Conservation (phyloP, 139 green algal species). For the Trebouxia sp. region DNA sequence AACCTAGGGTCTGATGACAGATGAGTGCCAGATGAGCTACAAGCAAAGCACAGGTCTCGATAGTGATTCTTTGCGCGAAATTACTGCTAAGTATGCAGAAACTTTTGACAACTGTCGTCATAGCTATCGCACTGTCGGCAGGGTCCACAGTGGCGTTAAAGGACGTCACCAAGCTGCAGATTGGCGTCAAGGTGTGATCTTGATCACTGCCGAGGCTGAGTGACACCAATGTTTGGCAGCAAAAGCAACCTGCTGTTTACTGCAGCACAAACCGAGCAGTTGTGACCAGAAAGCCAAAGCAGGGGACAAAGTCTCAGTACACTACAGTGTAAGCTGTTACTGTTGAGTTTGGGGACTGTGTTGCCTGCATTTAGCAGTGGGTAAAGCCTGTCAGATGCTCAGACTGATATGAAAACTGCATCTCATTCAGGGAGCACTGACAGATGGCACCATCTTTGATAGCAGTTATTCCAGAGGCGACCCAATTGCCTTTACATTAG, state of each 20-base stretch:
- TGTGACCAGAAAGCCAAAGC: conserved; percentile 35
- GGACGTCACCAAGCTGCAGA: conserved; percentile 31
- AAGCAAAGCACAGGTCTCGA: too few species aligned
- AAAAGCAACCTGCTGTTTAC: background rate
- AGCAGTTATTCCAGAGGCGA: conserved; percentile 33
- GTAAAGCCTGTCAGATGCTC: background rate
- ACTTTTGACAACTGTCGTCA: background rate
- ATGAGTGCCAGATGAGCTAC: too few species aligned
- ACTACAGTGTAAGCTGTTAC: conserved; percentile 39
- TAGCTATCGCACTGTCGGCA: background rate
- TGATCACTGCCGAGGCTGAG: background rate
- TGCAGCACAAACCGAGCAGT: conserved; percentile 40
- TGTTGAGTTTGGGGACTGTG: background rate
- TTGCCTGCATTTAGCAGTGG: background rate
- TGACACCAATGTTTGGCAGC: too few species aligned
- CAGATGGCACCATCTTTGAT: conserved; percentile 61
- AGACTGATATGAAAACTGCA: background rate
- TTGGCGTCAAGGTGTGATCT: conserved; percentile 31
- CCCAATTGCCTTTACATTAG: conserved; percentile 45
- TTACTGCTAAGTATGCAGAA: background rate
- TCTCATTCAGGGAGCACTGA: conserved; percentile 36
- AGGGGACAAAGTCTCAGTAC: conserved; percentile 42
- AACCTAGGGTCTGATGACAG: conserved; percentile 15
- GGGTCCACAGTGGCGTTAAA: background rate
- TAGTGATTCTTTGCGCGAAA: too few species aligned